Evolutionary conservation across 345 rosid genomes (phyloP).

Genomic region (Bruguiera parviflora): DNA sequence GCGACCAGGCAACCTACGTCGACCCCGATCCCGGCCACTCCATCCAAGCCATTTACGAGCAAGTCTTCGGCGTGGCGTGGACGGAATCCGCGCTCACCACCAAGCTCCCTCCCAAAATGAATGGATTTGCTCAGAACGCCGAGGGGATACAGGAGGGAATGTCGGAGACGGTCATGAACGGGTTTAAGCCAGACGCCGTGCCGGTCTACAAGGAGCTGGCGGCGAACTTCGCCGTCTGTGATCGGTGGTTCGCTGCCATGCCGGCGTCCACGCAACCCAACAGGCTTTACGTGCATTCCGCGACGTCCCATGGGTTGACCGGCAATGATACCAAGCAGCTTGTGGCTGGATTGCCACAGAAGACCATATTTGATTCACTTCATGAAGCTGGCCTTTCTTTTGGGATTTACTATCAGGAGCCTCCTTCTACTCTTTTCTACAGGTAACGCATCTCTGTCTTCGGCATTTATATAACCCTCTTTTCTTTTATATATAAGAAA

Average conservation of each 20-base stretch:
- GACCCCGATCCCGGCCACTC: conserved; percentile 90
- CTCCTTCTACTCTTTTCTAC: conserved; percentile 56
- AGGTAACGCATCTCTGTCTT: conserved; percentile 27
- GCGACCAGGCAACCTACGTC: conserved; percentile 50
- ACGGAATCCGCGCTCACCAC: conserved; percentile 14
- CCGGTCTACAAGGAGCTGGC: conserved; percentile 41
- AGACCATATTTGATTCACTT: conserved; percentile 58
- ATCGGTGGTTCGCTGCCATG: conserved; percentile 61
- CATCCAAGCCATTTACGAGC: conserved; percentile 83
- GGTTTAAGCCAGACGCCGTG: conserved; percentile 39
- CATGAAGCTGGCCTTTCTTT: conserved; percentile 50
- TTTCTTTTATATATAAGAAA: not conserved
- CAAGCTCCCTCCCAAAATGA: conserved; percentile 39
- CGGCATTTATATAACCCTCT: no score
- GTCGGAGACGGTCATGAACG: conserved; percentile 55
- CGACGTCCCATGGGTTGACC: conserved; percentile 59
- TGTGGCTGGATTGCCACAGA: conserved; percentile 55
- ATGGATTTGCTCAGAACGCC: conserved; percentile 65
- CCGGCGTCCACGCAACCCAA: conserved; percentile 67
- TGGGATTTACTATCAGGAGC: conserved; percentile 50
- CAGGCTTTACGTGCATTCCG: conserved; percentile 51
- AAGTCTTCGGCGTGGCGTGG: conserved; percentile 79
- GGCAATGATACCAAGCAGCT: conserved; percentile 41
- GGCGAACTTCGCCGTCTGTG: conserved; percentile 34
- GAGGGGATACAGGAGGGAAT: conserved; percentile 42